phyloP scores from a whole-genome alignment of 192 early-diverging fungal species.

The Cetraspora pellucida region DNA sequence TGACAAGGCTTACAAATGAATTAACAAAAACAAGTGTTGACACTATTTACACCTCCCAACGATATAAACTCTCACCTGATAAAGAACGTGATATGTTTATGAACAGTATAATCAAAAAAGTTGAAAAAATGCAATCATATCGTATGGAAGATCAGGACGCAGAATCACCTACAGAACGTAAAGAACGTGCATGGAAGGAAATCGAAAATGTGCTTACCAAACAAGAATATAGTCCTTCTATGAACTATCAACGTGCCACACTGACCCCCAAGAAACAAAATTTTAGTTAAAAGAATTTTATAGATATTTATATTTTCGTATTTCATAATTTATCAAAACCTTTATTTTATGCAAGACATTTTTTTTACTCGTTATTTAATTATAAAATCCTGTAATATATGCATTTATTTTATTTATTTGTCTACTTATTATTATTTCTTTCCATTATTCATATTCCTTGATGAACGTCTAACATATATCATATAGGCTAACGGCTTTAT shows the following conservation, averaged over 20 bases:
- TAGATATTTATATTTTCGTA: too few relatives aligned
- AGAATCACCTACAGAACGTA: conserved; percentile 32
- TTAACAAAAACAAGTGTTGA: conserved; percentile 45
- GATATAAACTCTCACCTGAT: conserved; percentile 45
- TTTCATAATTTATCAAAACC: too few relatives aligned
- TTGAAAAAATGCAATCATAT: conserved; percentile 46
- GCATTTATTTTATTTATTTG: too few relatives aligned
- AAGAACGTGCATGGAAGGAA: conserved; percentile 18
- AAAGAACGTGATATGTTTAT: conserved; percentile 52
- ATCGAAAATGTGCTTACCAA: conserved; percentile 14
- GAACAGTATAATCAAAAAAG: conserved; percentile 47
- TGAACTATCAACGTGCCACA: conserved; percentile 31
- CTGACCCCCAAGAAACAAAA: conserved; percentile 13
- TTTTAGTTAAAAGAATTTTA: background rate
- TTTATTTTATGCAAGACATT: too few relatives aligned
- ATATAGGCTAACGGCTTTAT: too few relatives aligned
- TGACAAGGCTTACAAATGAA: conserved; percentile 47
- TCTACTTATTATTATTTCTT: too few relatives aligned
- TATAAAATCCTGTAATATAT: too few relatives aligned
- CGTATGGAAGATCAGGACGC: conserved; percentile 55
- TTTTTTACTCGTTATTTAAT: too few relatives aligned
- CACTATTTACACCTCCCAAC: conserved; percentile 45
- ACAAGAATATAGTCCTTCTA: conserved; percentile 10
- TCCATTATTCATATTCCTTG: too few relatives aligned
- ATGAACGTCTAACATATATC: too few relatives aligned